Percentiles rank a stretch among this genome's conserved stretches.
phyloP scores from a whole-genome alignment of 75 land plant genomes.

The Sequoiadendron giganteum region DNA sequence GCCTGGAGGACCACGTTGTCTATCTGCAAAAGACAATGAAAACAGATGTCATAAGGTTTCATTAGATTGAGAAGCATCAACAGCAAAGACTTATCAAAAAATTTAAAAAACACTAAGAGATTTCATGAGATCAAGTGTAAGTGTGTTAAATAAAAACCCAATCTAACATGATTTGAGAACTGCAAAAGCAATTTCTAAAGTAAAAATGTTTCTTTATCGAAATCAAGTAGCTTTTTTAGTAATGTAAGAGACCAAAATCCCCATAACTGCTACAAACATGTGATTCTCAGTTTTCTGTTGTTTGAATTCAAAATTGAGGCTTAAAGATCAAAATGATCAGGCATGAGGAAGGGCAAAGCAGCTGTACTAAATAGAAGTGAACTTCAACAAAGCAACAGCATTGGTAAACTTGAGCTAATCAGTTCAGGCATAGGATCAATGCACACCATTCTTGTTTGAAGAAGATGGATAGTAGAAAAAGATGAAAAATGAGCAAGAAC shows the following conservation, averaged over 20 bases:
- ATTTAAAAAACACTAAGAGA: not conserved
- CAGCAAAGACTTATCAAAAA: not conserved
- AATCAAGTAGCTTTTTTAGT: not conserved
- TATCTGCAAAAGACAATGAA: slow-evolving; percentile 41
- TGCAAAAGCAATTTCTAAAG: not conserved
- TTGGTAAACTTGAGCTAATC: not conserved
- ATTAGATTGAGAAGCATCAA: not conserved
- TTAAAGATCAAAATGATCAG: not conserved
- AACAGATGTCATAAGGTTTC: not conserved
- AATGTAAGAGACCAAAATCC: not conserved
- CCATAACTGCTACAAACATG: not conserved
- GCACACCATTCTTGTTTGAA: not conserved
- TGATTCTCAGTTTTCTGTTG: not conserved
- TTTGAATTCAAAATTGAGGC: not conserved
- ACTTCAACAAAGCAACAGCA: not conserved
- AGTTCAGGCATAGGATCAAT: not conserved
- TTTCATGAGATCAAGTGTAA: not conserved
- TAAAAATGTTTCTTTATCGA: not conserved
- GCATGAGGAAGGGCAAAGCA: not conserved
- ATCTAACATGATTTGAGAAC: not conserved
- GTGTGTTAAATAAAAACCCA: not conserved
- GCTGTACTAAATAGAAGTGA: not conserved
- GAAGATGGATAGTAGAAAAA: not conserved
- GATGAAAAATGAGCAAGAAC: not conserved
- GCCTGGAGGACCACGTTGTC: slow-evolving; percentile 87